Percentiles rank a stretch among this genome's conserved stretches.
phyloP scores from a whole-genome alignment of 2,329 filamentous ascomycete genomes.

The Fusarium sp. region DNA sequence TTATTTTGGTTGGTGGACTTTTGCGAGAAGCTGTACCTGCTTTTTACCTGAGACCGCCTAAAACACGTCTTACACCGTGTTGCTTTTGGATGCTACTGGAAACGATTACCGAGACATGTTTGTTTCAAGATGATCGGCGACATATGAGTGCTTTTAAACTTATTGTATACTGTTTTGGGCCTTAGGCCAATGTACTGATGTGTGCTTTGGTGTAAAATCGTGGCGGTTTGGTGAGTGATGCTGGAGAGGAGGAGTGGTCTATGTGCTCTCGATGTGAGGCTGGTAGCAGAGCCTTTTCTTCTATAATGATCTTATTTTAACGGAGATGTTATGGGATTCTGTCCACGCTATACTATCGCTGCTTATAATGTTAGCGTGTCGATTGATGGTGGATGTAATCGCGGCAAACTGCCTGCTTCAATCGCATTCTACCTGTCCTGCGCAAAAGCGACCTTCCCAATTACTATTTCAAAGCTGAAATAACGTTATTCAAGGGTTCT shows the following conservation, averaged over 20 bases:
- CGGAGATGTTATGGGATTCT: too few relatives aligned
- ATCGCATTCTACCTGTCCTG: too few relatives aligned
- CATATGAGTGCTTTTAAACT: not conserved
- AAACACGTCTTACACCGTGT: not conserved
- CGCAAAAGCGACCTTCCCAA: not conserved
- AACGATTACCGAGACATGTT: not conserved
- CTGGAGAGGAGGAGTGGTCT: too few relatives aligned
- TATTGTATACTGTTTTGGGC: not conserved
- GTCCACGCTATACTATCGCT: too few relatives aligned
- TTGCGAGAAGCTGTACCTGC: not conserved
- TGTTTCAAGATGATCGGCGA: not conserved
- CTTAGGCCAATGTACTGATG: not conserved
- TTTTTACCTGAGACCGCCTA: not conserved
- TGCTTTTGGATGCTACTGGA: not conserved
- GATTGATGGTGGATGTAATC: too few relatives aligned
- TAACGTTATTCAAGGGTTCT: not conserved
- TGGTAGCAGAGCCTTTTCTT: too few relatives aligned
- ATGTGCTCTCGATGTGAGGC: not conserved
- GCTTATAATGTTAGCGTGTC: too few relatives aligned
- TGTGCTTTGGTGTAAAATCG: not conserved
- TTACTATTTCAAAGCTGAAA: rapidly evolving
- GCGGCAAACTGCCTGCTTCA: too few relatives aligned
- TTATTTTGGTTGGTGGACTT: not conserved
- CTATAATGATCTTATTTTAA: too few relatives aligned
- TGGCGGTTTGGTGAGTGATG: too few relatives aligned